These are phyloP conservation scores for Lodderomyces theae DNA, from an alignment of 1,139 yeast species.

Conservation along the genomic window DNA sequence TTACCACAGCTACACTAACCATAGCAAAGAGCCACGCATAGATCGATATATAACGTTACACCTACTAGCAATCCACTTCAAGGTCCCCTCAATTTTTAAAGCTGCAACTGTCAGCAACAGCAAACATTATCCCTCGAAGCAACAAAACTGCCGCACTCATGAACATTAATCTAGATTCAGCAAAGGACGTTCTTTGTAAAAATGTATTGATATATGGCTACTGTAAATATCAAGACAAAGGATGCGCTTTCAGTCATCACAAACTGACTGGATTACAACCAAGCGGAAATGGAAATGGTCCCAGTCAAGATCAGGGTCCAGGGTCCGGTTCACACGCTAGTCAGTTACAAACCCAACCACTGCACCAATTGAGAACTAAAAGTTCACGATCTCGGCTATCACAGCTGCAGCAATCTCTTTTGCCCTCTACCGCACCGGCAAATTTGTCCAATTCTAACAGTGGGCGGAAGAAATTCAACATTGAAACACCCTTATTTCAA, in stretches of 20 bases:
- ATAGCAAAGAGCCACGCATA: too few relatives aligned
- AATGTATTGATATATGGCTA: slow-evolving; percentile 84
- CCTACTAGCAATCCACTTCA: too few relatives aligned
- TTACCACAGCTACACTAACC: background rate
- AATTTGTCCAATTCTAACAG: slow-evolving; percentile 1
- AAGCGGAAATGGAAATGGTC: background rate
- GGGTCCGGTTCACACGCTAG: slow-evolving; percentile 12
- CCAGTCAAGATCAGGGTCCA: slow-evolving; percentile 5
- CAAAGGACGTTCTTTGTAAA: slow-evolving; percentile 80
- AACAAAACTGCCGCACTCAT: too few relatives aligned
- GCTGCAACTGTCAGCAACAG: too few relatives aligned
- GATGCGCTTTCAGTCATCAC: slow-evolving; percentile 80
- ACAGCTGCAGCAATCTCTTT: slow-evolving; percentile 4
- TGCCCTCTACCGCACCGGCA: slow-evolving; percentile 6
- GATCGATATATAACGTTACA: too few relatives aligned
- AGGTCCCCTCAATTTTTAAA: too few relatives aligned
- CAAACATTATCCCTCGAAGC: too few relatives aligned
- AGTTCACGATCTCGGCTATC: slow-evolving; percentile 6
- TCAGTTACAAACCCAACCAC: slow-evolving; percentile 8
- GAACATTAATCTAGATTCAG: slow-evolving; percentile 51
- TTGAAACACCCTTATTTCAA: slow-evolving; percentile 66
- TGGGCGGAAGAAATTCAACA: slow-evolving; percentile 49
- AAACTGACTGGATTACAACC: slow-evolving; percentile 15
- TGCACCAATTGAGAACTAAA: slow-evolving; percentile 7
- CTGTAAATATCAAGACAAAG: slow-evolving; percentile 86